Base-by-base conservation (phyloP, 169 alveolate genomes). In the Cryptosporidium tyzzeri region DNA sequence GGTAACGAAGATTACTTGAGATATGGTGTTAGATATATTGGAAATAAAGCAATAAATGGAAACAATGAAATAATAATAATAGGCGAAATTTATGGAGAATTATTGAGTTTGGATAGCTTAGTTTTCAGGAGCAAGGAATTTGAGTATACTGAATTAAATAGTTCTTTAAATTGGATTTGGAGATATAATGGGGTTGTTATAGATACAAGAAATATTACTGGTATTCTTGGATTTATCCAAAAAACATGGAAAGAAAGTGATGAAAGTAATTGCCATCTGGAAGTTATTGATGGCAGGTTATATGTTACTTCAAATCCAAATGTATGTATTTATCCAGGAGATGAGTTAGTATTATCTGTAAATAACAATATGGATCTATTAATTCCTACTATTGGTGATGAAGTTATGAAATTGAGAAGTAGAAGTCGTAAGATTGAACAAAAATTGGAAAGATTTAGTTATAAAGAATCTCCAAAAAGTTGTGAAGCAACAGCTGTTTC, bases 111-210 rank as follows among this genome's bases (percentile, higher is more conserved):
- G 12, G 89, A 65, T 48, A 80, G 75, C 29, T 59, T 80, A 37
- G 45, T 62, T 37, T 45, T 62, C 39, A 80, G 51, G 23, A 80
- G 75, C 33, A 59, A 29, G 48, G 75, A 80, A 31, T 80, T 33
- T 44, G 55, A 53, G 2, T 80, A 62, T 39, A 80, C 89, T 26
- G 89, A 80, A 65, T 65, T 65, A 80, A 80, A 67, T 61, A 80
- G 89, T 23, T 80, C 89, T n/a, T 62, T 80, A 80, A 59, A 80
- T 67, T 80, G 89, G 89, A 31, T 80, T 23, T 80, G 89, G 89
- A 67, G 51, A 31, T 45, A 70, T 23, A 80, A 65, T 65, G 75
- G 75, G 9, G 41, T 80, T 5, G 75, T 65, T 14, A 80, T 80
- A 37, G 89, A 80, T 44, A 80, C 89, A 26, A 37, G 89, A 41